A percentile compares a stretch with the other conserved stretches of the same genome.
Conservation (phyloP, 106 monocot species). For the Phalaenopsis equestris region DNA sequence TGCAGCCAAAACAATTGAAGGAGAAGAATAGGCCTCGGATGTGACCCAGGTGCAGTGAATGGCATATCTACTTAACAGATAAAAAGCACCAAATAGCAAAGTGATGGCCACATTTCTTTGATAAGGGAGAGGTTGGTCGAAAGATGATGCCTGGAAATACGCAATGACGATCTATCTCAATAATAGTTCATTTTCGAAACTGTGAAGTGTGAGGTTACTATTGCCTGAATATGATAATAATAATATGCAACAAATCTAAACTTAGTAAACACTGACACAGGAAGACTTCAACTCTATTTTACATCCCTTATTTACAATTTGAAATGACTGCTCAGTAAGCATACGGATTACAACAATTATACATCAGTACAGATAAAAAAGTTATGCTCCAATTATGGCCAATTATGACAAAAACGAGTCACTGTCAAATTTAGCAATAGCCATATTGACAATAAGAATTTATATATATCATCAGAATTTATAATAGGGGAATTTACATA, state of each 20-base stretch:
- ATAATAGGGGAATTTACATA: no score
- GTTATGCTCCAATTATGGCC: neutral
- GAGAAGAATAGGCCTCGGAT: conserved; percentile 84
- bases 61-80: conserved; percentile 63
- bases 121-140: conserved; percentile 61
- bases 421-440: neutral
- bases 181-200: neutral
- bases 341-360: neutral
- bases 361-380: neutral
- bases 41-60: conserved; percentile 86
- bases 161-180: conserved; percentile 1
- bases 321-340: neutral
- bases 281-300: neutral
- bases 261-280: neutral
- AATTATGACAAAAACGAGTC: neutral
- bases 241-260: neutral
- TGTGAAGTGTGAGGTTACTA: neutral
- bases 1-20: conserved; percentile 72
- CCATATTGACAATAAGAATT: no score
- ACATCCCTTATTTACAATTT: neutral
- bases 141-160: conserved; percentile 30
- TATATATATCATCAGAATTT: no score
- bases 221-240: neutral
- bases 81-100: conserved; percentile 57
- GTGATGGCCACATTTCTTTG: conserved; percentile 54